Conservation (phyloP, 768 basidiomycete genomes). For the Suillus paluster region DNA sequence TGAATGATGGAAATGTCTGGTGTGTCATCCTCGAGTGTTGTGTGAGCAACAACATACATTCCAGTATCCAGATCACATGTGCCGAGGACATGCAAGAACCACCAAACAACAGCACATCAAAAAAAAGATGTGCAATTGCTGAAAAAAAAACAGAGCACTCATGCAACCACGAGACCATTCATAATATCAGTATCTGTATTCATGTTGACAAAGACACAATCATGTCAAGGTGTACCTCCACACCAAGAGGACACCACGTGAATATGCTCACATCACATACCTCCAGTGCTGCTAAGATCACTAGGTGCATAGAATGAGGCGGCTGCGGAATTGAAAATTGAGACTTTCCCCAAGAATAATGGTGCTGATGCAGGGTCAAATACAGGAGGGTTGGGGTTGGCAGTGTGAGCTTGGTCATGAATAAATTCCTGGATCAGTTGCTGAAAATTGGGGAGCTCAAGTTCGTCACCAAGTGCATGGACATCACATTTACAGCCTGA, state of each 20-base stretch:
- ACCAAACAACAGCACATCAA: background rate
- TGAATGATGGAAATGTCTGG: slow-evolving; percentile 9
- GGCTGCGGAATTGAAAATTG: background rate
- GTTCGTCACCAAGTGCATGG: background rate
- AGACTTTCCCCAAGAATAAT: background rate
- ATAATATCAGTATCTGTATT: background rate
- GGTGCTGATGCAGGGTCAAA: background rate
- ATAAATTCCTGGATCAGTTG: background rate
- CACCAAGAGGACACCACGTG: too few relatives aligned
- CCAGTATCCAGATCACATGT: background rate
- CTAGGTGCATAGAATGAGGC: background rate
- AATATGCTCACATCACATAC: background rate
- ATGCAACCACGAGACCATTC: background rate
- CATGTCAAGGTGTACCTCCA: background rate
- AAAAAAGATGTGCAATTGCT: background rate
- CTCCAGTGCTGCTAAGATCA: background rate
- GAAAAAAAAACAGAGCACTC: background rate
- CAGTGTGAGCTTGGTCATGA: background rate
- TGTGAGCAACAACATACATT: slow-evolving; percentile 10
- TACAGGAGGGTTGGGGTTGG: background rate
- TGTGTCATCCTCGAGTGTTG: slow-evolving; percentile 1
- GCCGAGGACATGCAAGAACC: background rate
- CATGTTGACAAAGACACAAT: slow-evolving; percentile 1
- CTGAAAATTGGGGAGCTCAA: background rate
- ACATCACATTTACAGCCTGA: background rate